A percentile compares a stretch with the other conserved stretches of the same genome.
Evolutionary conservation across 257 asterid genomes (phyloP).

Genomic region (Rauvolfia tetraphylla): DNA sequence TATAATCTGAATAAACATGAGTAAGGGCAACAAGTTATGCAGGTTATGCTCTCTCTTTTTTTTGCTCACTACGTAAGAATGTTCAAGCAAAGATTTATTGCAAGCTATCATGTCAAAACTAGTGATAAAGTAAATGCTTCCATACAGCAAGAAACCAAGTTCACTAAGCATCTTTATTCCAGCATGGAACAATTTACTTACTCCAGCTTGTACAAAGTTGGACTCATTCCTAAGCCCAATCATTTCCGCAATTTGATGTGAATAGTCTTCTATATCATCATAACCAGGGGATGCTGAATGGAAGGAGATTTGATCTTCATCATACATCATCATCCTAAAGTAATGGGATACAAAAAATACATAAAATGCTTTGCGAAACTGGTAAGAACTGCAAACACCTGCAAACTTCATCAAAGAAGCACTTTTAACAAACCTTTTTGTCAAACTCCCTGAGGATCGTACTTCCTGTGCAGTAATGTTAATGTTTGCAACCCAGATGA

Average conservation of each 20-base stretch:
- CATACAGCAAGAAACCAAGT: slow-evolving; percentile 2
- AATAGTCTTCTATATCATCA: slow-evolving; percentile 89
- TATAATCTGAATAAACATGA: not conserved
- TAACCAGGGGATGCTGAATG: slow-evolving; percentile 82
- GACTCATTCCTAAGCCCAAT: slow-evolving; percentile 86
- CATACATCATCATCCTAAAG: slow-evolving; percentile 97
- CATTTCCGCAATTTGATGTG: slow-evolving; percentile 98
- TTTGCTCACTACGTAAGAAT: not conserved
- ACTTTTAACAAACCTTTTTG: slow-evolving; percentile 67
- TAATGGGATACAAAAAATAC: slow-evolving; percentile 14
- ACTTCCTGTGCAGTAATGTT: slow-evolving; percentile 98
- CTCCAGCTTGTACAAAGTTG: slow-evolving; percentile 83
- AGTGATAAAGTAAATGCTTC: not conserved
- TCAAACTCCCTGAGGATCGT: slow-evolving; percentile 87
- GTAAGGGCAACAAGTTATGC: not conserved
- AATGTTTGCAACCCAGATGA: slow-evolving; percentile 97
- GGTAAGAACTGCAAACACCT: not conserved
- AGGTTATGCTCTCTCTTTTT: not conserved
- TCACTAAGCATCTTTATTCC: not conserved
- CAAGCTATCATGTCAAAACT: not conserved
- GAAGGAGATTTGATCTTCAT: slow-evolving; percentile 94
- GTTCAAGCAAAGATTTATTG: not conserved
- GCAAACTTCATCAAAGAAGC: slow-evolving; percentile 8
- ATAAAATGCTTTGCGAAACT: slow-evolving; percentile 2
- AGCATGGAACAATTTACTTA: slow-evolving; percentile 38